phyloP scores from a whole-genome alignment of 441 rosid genomes.

The Syzygium malaccense region DNA sequence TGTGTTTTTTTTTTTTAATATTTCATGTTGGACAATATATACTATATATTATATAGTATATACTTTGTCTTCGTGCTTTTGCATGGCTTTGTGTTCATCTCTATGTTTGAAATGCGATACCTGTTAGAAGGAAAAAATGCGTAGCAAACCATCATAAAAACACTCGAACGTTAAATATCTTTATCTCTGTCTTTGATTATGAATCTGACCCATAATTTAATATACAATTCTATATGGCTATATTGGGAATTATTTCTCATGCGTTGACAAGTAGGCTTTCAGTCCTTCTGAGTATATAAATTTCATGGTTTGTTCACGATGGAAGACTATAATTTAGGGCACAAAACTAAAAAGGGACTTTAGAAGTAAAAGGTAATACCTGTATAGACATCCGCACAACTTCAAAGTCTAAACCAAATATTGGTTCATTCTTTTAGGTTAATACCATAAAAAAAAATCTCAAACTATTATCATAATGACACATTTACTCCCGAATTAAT shows the following conservation, averaged over 20 bases:
- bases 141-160: neutral
- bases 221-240: fast-evolving
- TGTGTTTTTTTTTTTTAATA: fast-evolving
- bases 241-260: neutral
- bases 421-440: neutral
- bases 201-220: neutral
- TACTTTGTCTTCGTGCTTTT: neutral
- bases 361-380: neutral
- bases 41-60: no score
- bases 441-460: neutral
- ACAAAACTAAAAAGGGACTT: neutral
- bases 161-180: neutral
- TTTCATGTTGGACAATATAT: neutral
- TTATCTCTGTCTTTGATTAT: neutral
- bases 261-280: neutral
- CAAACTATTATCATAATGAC: fast-evolving
- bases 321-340: neutral
- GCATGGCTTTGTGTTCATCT: neutral
- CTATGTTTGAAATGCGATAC: neutral
- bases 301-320: neutral
- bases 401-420: neutral
- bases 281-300: neutral
- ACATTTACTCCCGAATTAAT: neutral
- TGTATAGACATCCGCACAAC: neutral
- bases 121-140: neutral